phyloP scores from a whole-genome alignment of 2,329 filamentous ascomycete species.

The Exophiala phaeomuriformis region DNA sequence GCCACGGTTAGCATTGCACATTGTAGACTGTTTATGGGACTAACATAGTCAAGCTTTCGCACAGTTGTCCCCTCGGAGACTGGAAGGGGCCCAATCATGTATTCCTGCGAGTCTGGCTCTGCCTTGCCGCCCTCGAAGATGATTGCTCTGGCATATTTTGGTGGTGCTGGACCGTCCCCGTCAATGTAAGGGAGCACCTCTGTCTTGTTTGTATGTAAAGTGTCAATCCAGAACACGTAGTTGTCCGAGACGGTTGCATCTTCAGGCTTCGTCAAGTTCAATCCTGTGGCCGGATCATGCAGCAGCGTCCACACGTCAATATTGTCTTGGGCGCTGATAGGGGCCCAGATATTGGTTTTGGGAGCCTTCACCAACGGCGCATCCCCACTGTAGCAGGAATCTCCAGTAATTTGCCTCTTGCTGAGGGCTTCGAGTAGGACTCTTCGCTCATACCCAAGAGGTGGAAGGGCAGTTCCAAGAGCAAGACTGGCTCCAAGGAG shows the following conservation, averaged over 20 bases:
- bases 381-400: constrained; percentile 5
- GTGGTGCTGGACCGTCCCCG: constrained; percentile 31
- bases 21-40: neutral
- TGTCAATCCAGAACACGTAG: constrained; percentile 45
- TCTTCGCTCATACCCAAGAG: constrained; percentile 15
- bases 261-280: constrained; percentile 41
- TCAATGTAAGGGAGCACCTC: constrained; percentile 42
- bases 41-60: constrained; percentile 20
- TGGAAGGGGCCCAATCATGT: constrained; percentile 46
- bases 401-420: constrained; percentile 2
- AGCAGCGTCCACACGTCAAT: constrained; percentile 40
- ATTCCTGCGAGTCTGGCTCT: constrained; percentile 29
- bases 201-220: constrained; percentile 44
- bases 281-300: constrained; percentile 35
- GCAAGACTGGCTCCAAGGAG: neutral
- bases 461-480: constrained; percentile 7
- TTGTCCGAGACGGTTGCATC: constrained; percentile 37
- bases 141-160: constrained; percentile 42
- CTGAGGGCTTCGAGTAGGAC: constrained; percentile 9
- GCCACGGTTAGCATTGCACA: neutral
- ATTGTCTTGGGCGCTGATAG: constrained; percentile 39
- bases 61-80: constrained; percentile 35
- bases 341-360: constrained; percentile 38
- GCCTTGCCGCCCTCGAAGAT: constrained; percentile 28
- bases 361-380: constrained; percentile 29